phyloP scores from a whole-genome alignment of 208 protist genomes.

The Wallacemonas sp. region DNA sequence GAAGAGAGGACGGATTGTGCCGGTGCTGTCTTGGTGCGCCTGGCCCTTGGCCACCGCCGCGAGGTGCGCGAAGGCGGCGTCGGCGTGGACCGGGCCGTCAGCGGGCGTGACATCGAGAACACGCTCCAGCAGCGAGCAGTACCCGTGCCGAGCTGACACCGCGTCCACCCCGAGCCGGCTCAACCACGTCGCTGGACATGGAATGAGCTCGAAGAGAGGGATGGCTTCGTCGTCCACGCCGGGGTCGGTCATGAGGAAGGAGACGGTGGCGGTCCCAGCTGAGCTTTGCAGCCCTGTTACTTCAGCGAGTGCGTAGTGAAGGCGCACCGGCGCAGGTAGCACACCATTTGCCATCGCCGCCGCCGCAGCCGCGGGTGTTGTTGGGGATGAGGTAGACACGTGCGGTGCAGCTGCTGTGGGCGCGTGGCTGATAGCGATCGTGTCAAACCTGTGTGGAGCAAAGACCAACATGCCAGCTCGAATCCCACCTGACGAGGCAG shows the following conservation, averaged over 20 bases:
- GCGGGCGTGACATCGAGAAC: constrained; percentile 22
- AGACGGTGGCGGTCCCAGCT: constrained; percentile 60
- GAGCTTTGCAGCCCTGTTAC: constrained; percentile 67
- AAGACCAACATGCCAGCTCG: constrained; percentile 5
- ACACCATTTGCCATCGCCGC: background rate
- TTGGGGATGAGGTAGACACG: background rate
- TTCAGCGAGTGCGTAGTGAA: constrained; percentile 46
- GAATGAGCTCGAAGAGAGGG: constrained; percentile 60
- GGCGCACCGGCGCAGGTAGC: background rate
- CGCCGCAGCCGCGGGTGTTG: background rate
- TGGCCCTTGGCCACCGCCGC: background rate
- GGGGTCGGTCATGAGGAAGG: constrained; percentile 57
- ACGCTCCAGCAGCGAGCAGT: constrained; percentile 39
- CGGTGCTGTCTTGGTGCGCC: background rate
- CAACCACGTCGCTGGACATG: constrained; percentile 44
- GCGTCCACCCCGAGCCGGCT: background rate
- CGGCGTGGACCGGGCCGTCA: constrained; percentile 28
- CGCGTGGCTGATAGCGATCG: background rate
- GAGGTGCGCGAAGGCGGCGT: constrained; percentile 24
- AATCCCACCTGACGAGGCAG: background rate
- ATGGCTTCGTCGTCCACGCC: constrained; percentile 74
- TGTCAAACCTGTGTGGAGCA: constrained; percentile 1
- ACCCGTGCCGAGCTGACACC: background rate
- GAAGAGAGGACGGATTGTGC: constrained; percentile 8
- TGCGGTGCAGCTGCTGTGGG: background rate